Conservation (phyloP, 371 early-diverging fungal species). For the Funneliformis caledonium region DNA sequence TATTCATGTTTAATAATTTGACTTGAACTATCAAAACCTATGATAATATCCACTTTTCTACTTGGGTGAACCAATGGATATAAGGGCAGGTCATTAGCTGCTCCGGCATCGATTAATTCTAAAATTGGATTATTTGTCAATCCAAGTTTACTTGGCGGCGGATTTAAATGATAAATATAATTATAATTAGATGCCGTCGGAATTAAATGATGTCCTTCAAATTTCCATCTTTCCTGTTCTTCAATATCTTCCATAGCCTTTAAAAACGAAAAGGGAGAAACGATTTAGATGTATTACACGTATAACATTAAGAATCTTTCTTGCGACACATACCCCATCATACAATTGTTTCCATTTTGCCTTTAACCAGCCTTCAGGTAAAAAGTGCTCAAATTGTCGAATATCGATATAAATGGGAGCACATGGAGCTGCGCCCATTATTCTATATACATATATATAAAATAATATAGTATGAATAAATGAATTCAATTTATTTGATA, state of each 20-base stretch:
- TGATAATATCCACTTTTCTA: conserved; percentile 68
- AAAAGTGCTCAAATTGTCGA: conserved; percentile 1
- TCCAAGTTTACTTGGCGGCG: conserved; percentile 50
- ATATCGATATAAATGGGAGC: conserved; percentile 13
- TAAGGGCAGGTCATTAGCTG: conserved; percentile 79
- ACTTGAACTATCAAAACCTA: conserved; percentile 68
- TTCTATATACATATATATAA: background rate
- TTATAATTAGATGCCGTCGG: conserved; percentile 55
- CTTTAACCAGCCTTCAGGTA: conserved; percentile 28
- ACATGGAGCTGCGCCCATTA: conserved; percentile 22
- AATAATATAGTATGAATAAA: background rate
- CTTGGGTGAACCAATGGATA: conserved; percentile 69
- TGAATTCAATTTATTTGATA: too few relatives aligned
- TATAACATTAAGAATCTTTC: background rate
- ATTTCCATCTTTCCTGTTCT: background rate
- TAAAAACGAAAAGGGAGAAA: background rate
- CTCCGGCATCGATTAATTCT: conserved; percentile 73
- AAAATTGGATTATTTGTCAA: conserved; percentile 45
- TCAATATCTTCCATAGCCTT: conserved; percentile 19
- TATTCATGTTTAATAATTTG: background rate
- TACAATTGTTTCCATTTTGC: background rate
- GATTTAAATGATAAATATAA: conserved; percentile 42
- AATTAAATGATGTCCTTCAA: conserved; percentile 25
- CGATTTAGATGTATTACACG: background rate
- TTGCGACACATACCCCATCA: conserved; percentile 3